Conservation (phyloP, 2,329 filamentous ascomycete genomes). For the Scytalidium sp. region DNA sequence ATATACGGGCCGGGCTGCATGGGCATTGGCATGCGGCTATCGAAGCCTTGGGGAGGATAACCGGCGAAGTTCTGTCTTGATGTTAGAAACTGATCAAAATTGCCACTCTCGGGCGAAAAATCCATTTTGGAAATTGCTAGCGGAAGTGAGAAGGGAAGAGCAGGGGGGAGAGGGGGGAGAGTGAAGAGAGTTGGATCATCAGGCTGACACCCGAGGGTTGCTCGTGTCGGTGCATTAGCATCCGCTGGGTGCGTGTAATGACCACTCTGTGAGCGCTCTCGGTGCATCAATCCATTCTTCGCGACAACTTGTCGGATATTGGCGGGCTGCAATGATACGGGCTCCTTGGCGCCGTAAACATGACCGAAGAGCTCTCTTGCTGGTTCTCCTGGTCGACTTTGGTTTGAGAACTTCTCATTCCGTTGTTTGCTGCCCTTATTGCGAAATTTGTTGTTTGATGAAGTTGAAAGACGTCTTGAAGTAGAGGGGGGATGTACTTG, state of each 20-base stretch:
- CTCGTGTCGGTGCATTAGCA: constrained; percentile 7
- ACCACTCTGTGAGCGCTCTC: constrained; percentile 15
- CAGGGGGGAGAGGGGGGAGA: constrained; percentile 23
- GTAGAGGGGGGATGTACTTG: constrained; percentile 53
- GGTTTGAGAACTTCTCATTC: constrained; percentile 24
- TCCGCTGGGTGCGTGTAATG: constrained; percentile 13
- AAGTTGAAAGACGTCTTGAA: constrained; percentile 14
- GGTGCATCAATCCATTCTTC: constrained; percentile 13
- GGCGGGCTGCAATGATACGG: constrained; percentile 15
- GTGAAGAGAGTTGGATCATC: constrained; percentile 19
- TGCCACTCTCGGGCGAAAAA: constrained; percentile 65
- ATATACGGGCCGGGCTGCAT: constrained; percentile 35
- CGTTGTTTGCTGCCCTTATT: constrained; percentile 9
- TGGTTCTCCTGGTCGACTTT: constrained; percentile 15
- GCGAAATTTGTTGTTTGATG: constrained; percentile 9
- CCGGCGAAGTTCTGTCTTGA: constrained; percentile 64
- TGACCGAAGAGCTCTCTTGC: constrained; percentile 24
- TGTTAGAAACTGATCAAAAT: constrained; percentile 58
- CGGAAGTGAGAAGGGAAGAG: constrained; percentile 20
- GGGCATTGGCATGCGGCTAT: constrained; percentile 36
- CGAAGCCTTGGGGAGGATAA: constrained; percentile 50
- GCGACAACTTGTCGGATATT: constrained; percentile 13
- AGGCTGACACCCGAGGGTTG: constrained; percentile 11
- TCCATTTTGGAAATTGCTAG: constrained; percentile 40
- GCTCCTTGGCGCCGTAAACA: constrained; percentile 15